Conservation (phyloP, 331 rosid species). For the Dryas integrifolia region DNA sequence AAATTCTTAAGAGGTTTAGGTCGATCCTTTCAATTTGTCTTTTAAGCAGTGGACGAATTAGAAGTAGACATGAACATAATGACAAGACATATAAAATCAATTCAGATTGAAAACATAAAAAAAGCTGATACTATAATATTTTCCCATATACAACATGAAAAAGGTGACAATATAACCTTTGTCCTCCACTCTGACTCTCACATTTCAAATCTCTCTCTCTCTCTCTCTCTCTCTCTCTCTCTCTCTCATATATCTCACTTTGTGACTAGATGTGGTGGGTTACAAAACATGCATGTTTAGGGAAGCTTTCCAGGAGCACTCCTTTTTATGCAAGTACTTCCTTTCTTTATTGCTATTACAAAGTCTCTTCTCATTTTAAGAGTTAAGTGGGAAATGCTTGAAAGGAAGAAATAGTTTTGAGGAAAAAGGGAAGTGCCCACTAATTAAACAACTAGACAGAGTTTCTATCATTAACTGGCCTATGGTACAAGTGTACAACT, state of each 20-base stretch:
- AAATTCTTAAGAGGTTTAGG: slow-evolving; percentile 23
- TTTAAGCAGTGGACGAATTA: slow-evolving; percentile 47
- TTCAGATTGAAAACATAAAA: slow-evolving; percentile 36
- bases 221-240: slow-evolving; percentile 9
- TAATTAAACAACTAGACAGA: too few species aligned
- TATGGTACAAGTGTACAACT: too few species aligned
- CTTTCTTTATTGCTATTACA: neutral
- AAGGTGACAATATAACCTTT: slow-evolving; percentile 56
- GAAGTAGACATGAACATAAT: slow-evolving; percentile 49
- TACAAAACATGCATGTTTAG: slow-evolving; percentile 13
- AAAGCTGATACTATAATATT: slow-evolving; percentile 8
- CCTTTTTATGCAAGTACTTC: slow-evolving; percentile 10
- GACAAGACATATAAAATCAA: slow-evolving; percentile 45
- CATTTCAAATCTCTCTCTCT: slow-evolving; percentile 32
- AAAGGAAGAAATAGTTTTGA: neutral
- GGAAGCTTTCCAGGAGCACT: slow-evolving; percentile 4
- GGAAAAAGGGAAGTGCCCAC: neutral
- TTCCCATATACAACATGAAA: slow-evolving; percentile 13
- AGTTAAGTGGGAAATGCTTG: neutral
- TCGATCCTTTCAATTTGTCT: slow-evolving; percentile 38
- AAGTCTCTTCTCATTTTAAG: neutral
- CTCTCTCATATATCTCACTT: neutral
- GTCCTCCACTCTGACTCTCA: slow-evolving; percentile 49
- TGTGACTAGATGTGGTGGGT: slow-evolving; percentile 13
- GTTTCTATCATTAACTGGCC: too few species aligned